Evolutionary conservation across 441 rosid genomes (phyloP).

Genomic region (Populus trichocarpa): DNA sequence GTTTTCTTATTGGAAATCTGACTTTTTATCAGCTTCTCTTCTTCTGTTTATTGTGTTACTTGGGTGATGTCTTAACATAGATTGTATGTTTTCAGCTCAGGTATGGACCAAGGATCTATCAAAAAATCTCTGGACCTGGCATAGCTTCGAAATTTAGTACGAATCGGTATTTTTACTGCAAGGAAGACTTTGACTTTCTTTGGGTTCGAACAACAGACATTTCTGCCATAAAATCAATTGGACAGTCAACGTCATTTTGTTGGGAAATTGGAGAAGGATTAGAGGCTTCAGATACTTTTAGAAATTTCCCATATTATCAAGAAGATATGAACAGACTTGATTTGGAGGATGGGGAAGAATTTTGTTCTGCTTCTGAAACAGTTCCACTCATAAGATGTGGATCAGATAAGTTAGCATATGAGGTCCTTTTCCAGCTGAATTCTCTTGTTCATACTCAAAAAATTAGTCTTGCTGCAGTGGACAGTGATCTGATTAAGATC

Average conservation of each 20-base stretch:
- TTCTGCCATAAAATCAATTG: slow-evolving; percentile 58
- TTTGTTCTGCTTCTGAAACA: slow-evolving; percentile 41
- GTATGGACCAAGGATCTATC: slow-evolving; percentile 63
- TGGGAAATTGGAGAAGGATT: slow-evolving; percentile 49
- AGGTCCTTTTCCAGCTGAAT: slow-evolving; percentile 76
- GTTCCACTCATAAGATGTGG: slow-evolving; percentile 58
- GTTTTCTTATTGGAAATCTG: background rate
- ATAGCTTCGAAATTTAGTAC: slow-evolving; percentile 46
- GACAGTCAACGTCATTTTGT: slow-evolving; percentile 59
- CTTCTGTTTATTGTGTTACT: background rate
- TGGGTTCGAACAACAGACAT: slow-evolving; percentile 90
- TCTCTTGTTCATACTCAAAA: slow-evolving; percentile 79
- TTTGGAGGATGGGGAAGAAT: slow-evolving; percentile 42
- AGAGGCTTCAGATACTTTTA: slow-evolving; percentile 38
- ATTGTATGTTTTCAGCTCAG: slow-evolving; percentile 47
- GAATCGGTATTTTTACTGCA: slow-evolving; percentile 66
- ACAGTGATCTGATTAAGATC: slow-evolving; percentile 37
- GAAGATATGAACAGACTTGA: slow-evolving; percentile 35
- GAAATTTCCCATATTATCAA: slow-evolving; percentile 51
- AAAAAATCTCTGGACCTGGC: slow-evolving; percentile 58
- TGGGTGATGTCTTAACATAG: background rate
- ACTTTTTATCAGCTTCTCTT: background rate
- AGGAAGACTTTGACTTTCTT: slow-evolving; percentile 74
- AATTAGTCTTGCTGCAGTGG: slow-evolving; percentile 56
- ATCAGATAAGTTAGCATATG: slow-evolving; percentile 47